A percentile compares a stretch with the other conserved stretches of the same genome.
These are phyloP conservation scores for Eucalyptus pumila DNA, from an alignment of 345 rosid species.

Conservation along the genomic window DNA sequence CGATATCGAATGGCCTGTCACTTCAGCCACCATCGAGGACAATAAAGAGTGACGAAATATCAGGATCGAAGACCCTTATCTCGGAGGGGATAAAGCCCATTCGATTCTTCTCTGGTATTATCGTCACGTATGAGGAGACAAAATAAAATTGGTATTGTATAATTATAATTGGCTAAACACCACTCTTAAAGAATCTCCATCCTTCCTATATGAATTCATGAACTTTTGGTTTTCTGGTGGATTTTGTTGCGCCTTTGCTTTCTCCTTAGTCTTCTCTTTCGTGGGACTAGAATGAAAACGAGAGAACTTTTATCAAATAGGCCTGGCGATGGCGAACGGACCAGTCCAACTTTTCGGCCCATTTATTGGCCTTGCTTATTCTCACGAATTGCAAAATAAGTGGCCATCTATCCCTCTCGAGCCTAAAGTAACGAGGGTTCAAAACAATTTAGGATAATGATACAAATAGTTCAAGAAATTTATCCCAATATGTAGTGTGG, in stretches of 20 bases:
- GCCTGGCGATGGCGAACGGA: neutral
- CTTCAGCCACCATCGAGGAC: neutral
- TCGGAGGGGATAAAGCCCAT: neutral
- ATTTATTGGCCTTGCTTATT: neutral
- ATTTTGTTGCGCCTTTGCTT: neutral
- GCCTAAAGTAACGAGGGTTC: neutral
- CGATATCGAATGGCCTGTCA: neutral
- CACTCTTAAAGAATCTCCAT: neutral
- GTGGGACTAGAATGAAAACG: neutral
- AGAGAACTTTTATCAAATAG: neutral
- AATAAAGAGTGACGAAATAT: neutral
- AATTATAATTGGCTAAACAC: neutral
- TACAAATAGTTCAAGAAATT: too few species aligned
- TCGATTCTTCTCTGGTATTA: neutral
- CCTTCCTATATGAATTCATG: neutral
- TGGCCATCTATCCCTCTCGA: neutral
- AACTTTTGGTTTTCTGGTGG: neutral
- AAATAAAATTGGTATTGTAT: neutral
- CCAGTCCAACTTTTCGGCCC: neutral
- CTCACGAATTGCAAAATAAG: neutral
- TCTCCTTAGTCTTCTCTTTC: neutral
- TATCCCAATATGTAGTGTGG: accelerated
- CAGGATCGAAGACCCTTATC: neutral
- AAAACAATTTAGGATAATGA: too few species aligned
- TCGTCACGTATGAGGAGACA: neutral